These are phyloP conservation scores for Yarrowia osloensis DNA, from an alignment of 805 yeast genomes.

Conservation along the genomic window DNA sequence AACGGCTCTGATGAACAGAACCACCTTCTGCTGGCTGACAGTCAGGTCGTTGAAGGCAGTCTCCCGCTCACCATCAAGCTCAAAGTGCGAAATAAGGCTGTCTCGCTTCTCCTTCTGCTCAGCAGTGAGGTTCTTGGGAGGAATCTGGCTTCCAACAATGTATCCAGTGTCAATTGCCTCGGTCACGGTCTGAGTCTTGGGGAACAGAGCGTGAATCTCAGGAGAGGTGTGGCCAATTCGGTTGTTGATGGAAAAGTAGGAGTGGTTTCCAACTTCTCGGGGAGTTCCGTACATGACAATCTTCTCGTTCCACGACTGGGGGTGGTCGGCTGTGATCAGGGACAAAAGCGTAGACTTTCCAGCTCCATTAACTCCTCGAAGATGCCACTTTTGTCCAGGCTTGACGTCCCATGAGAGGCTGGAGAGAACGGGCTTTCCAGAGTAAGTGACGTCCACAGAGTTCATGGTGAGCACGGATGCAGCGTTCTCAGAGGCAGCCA, in stretches of 20 bases:
- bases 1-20: slow-evolving; percentile 73
- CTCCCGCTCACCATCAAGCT: slow-evolving; percentile 45
- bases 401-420: slow-evolving; percentile 66
- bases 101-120: slow-evolving; percentile 48
- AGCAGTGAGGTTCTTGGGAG: slow-evolving; percentile 48
- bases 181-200: slow-evolving; percentile 53
- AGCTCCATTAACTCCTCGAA: slow-evolving; percentile 86
- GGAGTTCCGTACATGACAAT: slow-evolving; percentile 64
- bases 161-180: slow-evolving; percentile 74
- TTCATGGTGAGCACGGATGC: slow-evolving; percentile 53
- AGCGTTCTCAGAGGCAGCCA: background rate
- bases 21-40: slow-evolving; percentile 75
- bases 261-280: slow-evolving; percentile 71
- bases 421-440: slow-evolving; percentile 59
- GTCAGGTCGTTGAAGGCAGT: slow-evolving; percentile 55
- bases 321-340: slow-evolving; percentile 89
- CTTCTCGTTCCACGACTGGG: slow-evolving; percentile 86
- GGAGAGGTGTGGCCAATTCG: slow-evolving; percentile 88
- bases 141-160: slow-evolving; percentile 63
- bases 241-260: slow-evolving; percentile 76
- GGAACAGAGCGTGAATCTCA: slow-evolving; percentile 87
- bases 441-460: slow-evolving; percentile 65
- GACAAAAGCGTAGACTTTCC: slow-evolving; percentile 91
- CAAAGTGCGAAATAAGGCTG: slow-evolving; percentile 52
- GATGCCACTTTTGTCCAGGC: slow-evolving; percentile 82